Evolutionary conservation across 2,329 filamentous ascomycete genomes (phyloP).

Genomic region (Penicillium sp.): DNA sequence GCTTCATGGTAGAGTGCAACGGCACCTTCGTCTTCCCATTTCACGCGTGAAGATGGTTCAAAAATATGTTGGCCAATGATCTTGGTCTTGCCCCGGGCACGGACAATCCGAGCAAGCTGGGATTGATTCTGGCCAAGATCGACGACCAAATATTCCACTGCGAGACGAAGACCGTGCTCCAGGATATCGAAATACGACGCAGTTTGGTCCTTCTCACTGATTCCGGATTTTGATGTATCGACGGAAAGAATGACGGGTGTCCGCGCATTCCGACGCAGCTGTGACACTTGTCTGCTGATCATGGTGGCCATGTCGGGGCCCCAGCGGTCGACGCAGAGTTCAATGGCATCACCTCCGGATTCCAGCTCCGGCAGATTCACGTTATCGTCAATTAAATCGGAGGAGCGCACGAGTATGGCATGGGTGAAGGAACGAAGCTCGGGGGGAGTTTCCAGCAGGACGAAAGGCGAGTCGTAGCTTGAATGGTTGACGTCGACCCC

Average conservation of each 20-base stretch:
- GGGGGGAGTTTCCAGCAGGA: conserved; percentile 57
- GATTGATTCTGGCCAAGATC: conserved; percentile 35
- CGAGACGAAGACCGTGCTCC: conserved; percentile 40
- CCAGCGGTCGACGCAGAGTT: conserved; percentile 61
- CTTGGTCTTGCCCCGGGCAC: conserved; percentile 40
- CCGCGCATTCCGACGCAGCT: conserved; percentile 56
- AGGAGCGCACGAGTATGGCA: conserved; percentile 39
- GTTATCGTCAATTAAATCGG: conserved; percentile 32
- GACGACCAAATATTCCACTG: conserved; percentile 42
- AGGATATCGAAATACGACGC: conserved; percentile 35
- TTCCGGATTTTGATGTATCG: conserved; percentile 35
- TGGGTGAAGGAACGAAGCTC: conserved; percentile 54
- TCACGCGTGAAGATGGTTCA: conserved; percentile 27
- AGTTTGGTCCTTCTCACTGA: conserved; percentile 9
- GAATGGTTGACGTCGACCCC: conserved; percentile 53
- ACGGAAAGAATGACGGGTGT: conserved; percentile 59
- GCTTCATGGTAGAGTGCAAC: conserved; percentile 36
- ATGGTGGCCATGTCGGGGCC: conserved; percentile 49
- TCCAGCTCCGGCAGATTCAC: conserved; percentile 54
- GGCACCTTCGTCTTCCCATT: conserved; percentile 37
- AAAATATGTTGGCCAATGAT: conserved; percentile 41
- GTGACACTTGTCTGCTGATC: conserved; percentile 56
- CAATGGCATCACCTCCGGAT: conserved; percentile 59
- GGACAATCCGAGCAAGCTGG: conserved; percentile 27
- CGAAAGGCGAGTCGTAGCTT: conserved; percentile 60